Evolutionary conservation across 495 filamentous ascomycete genomes (phyloP), one percentile per base, ranked within the genome.

Genomic region (Annulohypoxylon nitens): DNA sequence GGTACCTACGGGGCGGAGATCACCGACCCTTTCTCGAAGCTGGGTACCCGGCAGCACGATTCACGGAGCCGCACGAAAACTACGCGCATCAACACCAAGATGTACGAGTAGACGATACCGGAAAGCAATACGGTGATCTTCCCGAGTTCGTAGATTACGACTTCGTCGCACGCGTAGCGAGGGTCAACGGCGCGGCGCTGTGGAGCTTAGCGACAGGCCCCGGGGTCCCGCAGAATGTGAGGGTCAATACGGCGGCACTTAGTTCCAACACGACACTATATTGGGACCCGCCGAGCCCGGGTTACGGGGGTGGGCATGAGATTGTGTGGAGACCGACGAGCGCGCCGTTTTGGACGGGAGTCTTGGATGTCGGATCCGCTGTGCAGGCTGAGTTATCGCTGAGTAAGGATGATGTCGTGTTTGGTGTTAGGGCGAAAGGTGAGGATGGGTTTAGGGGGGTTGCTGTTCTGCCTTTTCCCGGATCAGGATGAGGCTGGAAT

Each of bases 11-110:
- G 33, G 83, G 86, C 36, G 86, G 86, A 50, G 86, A 88, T 73
- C 86, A 88, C 76, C 71, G 74, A 10, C 78, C 82, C n/a, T 88
- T 88, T 73, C 80, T 88, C 12, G 66, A 78, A 18, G 77, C 78
- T 14, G 86, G 86, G 8, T 88, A 83, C 69, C 70, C 85, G 5
- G 86, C 84, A 9, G 80, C 83, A 11, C 82, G 86, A 11, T 87
- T 85, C 79, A 88, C 86, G 0, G 86, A 88, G 73, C 82, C 86
- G 0, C 79, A 81, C 65, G 86, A 88, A 75, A 71, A 88, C 70
- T 88, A 82, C 75, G 75, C 67, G 6, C 86, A 88, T 70, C 86
- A 88, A 76, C 86, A 88, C 61, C 86, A 88, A 71, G 79, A 88
- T 70, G 65, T 82, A 6, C 83, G 85, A 9, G 72, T 83, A 20